A percentile compares a stretch with the other conserved stretches of the same genome.
Conservation (phyloP, 2,329 filamentous ascomycete species). For the Monilinia aucupariae region DNA sequence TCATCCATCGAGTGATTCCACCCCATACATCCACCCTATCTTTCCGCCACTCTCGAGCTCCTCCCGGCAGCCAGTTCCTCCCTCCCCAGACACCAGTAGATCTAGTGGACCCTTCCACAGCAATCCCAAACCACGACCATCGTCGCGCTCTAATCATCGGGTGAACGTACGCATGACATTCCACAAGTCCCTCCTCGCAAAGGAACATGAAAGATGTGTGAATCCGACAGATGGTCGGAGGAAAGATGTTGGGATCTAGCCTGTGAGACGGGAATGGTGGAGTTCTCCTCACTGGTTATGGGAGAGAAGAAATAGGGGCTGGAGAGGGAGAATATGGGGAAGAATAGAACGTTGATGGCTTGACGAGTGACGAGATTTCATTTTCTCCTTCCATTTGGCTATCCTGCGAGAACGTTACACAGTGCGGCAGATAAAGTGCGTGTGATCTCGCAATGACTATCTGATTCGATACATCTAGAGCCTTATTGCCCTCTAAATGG, state of each 20-base stretch:
- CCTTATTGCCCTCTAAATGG: neutral
- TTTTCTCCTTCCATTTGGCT: neutral
- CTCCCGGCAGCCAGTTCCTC: too few species aligned
- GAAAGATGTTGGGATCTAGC: neutral
- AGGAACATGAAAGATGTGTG: neutral
- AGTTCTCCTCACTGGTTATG: neutral
- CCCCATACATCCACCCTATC: too few species aligned
- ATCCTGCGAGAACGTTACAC: neutral
- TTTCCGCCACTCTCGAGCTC: too few species aligned
- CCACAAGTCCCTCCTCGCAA: neutral
- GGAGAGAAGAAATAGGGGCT: neutral
- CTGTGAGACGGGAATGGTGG: constrained; percentile 8
- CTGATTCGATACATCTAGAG: neutral
- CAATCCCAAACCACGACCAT: neutral
- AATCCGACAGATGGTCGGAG: neutral
- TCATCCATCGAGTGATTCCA: neutral
- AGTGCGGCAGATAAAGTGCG: neutral
- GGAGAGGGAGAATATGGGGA: neutral
- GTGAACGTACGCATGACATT: constrained; percentile 1
- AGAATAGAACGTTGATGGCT: neutral
- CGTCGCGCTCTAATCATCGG: neutral
- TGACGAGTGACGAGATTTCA: neutral
- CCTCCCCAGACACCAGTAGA: neutral
- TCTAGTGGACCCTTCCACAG: too few species aligned
- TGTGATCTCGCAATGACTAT: neutral